These are phyloP conservation scores for Gautieria morchelliformis DNA, from an alignment of 768 basidiomycete genomes.

Conservation along the genomic window DNA sequence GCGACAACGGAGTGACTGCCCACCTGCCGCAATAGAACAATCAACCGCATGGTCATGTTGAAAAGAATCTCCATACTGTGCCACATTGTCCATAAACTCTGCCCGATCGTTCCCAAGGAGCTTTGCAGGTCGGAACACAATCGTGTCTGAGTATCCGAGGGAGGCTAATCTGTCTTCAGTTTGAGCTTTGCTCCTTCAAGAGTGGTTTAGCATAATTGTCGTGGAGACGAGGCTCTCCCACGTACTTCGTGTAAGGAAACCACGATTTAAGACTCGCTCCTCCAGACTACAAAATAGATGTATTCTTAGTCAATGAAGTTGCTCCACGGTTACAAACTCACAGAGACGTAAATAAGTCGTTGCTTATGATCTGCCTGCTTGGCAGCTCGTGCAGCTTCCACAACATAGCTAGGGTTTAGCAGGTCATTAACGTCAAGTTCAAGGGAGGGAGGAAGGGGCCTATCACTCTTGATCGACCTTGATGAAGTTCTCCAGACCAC, in stretches of 20 bases:
- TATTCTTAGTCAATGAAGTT: neutral
- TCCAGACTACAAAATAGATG: constrained; percentile 26
- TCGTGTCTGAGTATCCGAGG: constrained; percentile 61
- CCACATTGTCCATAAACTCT: constrained; percentile 31
- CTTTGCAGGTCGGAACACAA: constrained; percentile 58
- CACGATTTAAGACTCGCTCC: constrained; percentile 40
- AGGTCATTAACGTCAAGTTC: no score
- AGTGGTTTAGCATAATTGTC: constrained; percentile 3
- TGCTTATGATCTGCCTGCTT: constrained; percentile 41
- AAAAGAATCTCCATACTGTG: constrained; percentile 27
- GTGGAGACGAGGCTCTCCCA: neutral
- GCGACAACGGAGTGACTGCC: neutral
- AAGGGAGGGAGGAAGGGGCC: no score
- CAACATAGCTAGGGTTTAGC: constrained; percentile 45
- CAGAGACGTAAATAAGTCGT: constrained; percentile 63
- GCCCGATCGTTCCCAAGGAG: constrained; percentile 39
- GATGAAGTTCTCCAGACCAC: constrained; percentile 49
- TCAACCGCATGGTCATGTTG: neutral
- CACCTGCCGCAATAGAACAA: neutral
- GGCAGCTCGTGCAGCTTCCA: constrained; percentile 61
- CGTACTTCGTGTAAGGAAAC: constrained; percentile 44
- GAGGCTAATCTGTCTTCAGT: constrained; percentile 61
- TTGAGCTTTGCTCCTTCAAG: constrained; percentile 56
- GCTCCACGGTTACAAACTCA: constrained; percentile 20
- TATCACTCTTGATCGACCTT: constrained; percentile 67